Evolutionary conservation across 1,284 basidiomycete genomes (phyloP), one percentile per base, ranked within the genome.

Genomic region (Tausonia pullulans): DNA sequence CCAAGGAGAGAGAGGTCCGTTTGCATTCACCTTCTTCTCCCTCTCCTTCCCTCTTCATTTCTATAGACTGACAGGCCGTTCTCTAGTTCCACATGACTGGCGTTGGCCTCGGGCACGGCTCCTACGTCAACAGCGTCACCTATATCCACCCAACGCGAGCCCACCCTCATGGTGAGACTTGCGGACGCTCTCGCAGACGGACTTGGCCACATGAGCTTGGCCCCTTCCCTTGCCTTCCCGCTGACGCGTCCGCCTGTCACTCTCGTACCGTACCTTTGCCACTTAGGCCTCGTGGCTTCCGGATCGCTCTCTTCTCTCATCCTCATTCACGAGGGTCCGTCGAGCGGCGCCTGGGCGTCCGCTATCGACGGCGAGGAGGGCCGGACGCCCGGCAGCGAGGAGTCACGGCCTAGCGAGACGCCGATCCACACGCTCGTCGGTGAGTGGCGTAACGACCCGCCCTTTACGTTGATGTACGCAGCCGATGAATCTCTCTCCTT

Each of bases 71-170:
- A 16, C 45, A 4, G 13, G 5, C 3, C 27, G 11, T 41, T 27
- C 39, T 43, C 43, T 43, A 66, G 65, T 66, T 62, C 51, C 58
- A 57, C 5, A 14, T 66, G 4, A 60, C 55, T 4, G 53, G 53
- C 8, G 61, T 66, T 13, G 57, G 61, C 16, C 46, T 66, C 16
- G 65, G 65, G 7, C 61, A 63, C 39, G 57, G 44, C 0, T 55
- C 61, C 11, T 66, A 66, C 39, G 65, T 66, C 45, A 66, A 66
- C 58, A 58, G 54, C 11, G 52, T 66, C 7, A 46, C 65, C 40
- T 66, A 62, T 40, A 55, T 63, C 40, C 43, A 51, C 16, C 65
- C 65, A 5, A 52, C 61, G 13, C 43, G n/a, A 2, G 55, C 56
- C 3, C 46, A 63, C 45, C 51, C 65, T 2, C 59, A 59, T 7